Evolutionary conservation across 768 basidiomycete species (phyloP), one percentile per base, ranked within the genome.

Genomic region (Suillus luteus): DNA sequence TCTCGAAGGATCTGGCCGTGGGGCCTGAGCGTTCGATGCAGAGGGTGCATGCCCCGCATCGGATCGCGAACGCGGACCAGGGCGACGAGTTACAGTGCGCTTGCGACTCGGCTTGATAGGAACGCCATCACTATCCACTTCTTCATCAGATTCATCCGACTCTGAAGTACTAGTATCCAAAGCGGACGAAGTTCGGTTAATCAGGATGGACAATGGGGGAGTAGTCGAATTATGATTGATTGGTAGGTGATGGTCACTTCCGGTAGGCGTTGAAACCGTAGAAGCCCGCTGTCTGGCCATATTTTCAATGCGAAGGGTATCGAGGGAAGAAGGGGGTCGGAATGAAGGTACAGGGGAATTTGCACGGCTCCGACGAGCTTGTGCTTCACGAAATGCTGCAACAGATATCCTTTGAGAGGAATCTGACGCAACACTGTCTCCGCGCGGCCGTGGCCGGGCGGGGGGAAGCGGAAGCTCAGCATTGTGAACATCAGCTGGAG

Each of bases 311-410:
- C 76, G 75, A 41, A 75, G 69, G 7, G 70, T 73, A 46, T 77
- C 76, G 43, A 70, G 63, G 19, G 70, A 57, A 3, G 76, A 79
- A 37, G 79, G 78, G 12, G 78, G 82, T 54, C 77, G 80, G 67
- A 78, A 79, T 41, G 79, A 84, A 37, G 87, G 83, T 0, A 75
- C 80, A 11, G 90, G 89, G 0, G 88, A 90, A 60, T 82, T 84
- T 14, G 88, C 81, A 33, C 80, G 74, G 67, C 86, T 87, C 55
- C 87, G 81, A 48, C 90, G 78, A 5, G 90, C 88, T 62, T 91
- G 89, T 22, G 84, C 89, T 78, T 92, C 91, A 61, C 89, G 85
- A 71, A 93, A 93, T 3, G 91, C 91, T 2, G 90, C 91, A 38
- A 93, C 87, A 9, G 89, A 89, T 31, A 93, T 92, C 60, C 90